Evolutionary conservation across 2,329 filamentous ascomycete genomes (phyloP), one percentile per base, ranked within the genome.

Genomic region (Paecilomyces formosus): DNA sequence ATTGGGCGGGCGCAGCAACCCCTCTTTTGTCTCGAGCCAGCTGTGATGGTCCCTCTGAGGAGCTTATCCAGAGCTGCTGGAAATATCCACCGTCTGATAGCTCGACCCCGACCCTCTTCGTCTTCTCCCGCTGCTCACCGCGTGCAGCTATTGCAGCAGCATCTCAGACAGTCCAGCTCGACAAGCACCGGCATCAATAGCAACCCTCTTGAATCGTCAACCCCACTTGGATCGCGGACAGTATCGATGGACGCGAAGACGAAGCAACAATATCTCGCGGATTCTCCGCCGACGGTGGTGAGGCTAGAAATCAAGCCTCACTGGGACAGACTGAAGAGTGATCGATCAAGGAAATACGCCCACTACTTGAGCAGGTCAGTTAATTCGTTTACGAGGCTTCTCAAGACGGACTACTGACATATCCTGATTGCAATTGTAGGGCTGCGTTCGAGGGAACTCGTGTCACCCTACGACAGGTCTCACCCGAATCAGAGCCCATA

Each of bases 251-350:
- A 78, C 65, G 67, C 68, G 53, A 72, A 70, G 55, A 68, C 70
- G 52, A 77, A 74, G 60, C 71, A 77, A 58, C 88, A 96, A 71
- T 97, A 96, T 74, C 83, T 96, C 61, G 92, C 94, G 53, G 94
- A 99, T 75, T 87, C 88, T 63, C 94, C 94, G 53, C 94, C 94
- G 0, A 89, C 87, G 54, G 85, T 97, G 58, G 93, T 97, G 60
- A 86, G 88, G 54, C 84, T 99, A 55, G 88, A 91, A 73, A 94
- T 97, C 73, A 91, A 91, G 77, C 89, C 91, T 71, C 93, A 97
- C 76, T 99, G 97, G 68, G 88, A 93, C 57, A 85, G 75, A 6
- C 68, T 81, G 52, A 74, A 74, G 39, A 72, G 78, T 58, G 69
- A 71, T 52, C 74, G 88, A 71, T 85, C 96, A 78, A 92, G 93